Percentiles rank a stretch among this genome's conserved stretches.
phyloP scores from a whole-genome alignment of 2,329 filamentous ascomycete genomes.

The Fusarium irregulare region DNA sequence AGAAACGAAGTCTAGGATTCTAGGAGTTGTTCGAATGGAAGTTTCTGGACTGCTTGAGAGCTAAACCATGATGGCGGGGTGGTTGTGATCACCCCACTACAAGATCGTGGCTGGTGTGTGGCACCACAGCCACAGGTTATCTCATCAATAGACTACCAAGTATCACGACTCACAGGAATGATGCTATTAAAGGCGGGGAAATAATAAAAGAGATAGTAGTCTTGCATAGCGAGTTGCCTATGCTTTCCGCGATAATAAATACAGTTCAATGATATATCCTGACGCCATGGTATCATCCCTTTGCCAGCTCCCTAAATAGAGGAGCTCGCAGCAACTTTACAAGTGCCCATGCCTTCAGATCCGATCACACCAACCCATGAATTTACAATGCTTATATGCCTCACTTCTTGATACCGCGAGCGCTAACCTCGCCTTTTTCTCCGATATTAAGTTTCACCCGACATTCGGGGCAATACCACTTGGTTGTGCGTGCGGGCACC shows the following conservation, averaged over 20 bases:
- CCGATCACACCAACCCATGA: conserved; percentile 1
- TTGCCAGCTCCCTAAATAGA: background rate
- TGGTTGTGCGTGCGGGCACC: conserved; percentile 77
- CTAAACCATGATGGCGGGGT: conserved; percentile 45
- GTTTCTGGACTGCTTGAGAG: conserved; percentile 43
- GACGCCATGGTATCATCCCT: conserved; percentile 10
- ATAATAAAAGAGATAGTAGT: background rate
- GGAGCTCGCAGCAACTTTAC: background rate
- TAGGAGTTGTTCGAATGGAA: conserved; percentile 32
- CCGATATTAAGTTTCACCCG: conserved; percentile 71
- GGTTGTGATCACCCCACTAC: conserved; percentile 38
- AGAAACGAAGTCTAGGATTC: background rate
- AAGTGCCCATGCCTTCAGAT: background rate
- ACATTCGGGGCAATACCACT: conserved; percentile 89
- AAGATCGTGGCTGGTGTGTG: conserved; percentile 8
- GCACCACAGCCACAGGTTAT: conserved; percentile 1
- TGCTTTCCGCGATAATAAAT: background rate
- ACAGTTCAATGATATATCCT: background rate
- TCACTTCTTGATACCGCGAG: conserved; percentile 64
- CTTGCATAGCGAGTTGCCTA: background rate
- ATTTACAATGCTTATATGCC: conserved; percentile 3
- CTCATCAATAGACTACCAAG: background rate
- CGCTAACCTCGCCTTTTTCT: conserved; percentile 71
- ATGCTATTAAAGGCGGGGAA: background rate
- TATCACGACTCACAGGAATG: background rate